Evolutionary conservation across 2,329 filamentous ascomycete genomes (phyloP), one percentile per base, ranked within the genome.

Genomic region (Blumeria hordei): DNA sequence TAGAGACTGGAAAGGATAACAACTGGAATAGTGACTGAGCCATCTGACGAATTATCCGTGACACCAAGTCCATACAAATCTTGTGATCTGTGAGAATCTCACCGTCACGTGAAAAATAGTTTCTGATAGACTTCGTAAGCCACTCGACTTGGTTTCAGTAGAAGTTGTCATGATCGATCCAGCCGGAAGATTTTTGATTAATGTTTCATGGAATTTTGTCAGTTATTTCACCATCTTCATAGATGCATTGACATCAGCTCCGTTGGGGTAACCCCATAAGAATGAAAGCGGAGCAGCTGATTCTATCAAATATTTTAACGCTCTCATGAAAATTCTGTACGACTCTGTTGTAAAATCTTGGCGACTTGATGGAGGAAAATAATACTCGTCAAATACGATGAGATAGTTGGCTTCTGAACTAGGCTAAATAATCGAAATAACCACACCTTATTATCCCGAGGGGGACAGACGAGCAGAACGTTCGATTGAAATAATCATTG

Each of bases 261-360:
- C 8, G 18, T 45, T 14, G 43, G 43, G 43, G 8, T 45, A 45
- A 14, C 18, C 12, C 18, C 43, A 45, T 7, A 45, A 45, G n/a
- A n/a, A n/a, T n/a, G n/a, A n/a, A n/a, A n/a, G n/a, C n/a, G n/a
- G n/a, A n/a, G n/a, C n/a, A n/a, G n/a, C n/a, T n/a, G n/a, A n/a
- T n/a, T n/a, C n/a, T n/a, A n/a, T n/a, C n/a, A 37, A 45, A 45
- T 3, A 6, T 45, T 53, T 53, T 18, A 53, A 53, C n/a, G 50
- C 34, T 2, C 16, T 53, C 10, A 53, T 53, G 18, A 39, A 28
- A 21, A 53, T 14, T 4, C 50, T 21, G 18, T 53, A 41, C 11
- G 41, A 53, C 34, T n/a, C 35, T 39, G n/a, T 52, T 52, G 50
- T 39, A 53, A 53, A 53, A 21, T 53, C 50, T 28, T 53, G 50